Percentiles rank a stretch among this genome's conserved stretches.
These are phyloP conservation scores for Malus asiatica DNA, from an alignment of 306 rosid species.

Conservation along the genomic window DNA sequence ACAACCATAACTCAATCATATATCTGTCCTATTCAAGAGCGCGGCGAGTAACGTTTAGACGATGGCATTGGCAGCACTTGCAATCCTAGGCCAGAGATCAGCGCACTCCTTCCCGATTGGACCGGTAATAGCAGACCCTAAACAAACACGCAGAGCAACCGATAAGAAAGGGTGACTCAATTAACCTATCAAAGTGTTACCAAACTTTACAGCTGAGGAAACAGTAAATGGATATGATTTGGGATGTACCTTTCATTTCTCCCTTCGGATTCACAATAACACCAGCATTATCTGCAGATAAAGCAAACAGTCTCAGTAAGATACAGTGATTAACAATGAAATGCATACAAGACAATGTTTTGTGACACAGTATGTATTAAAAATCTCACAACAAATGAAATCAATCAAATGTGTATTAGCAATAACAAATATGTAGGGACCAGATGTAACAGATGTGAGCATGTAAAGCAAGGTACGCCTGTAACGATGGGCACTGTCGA, in stretches of 20 bases:
- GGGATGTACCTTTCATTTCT: conserved; percentile 46
- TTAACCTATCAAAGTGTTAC: neutral
- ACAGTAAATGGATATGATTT: neutral
- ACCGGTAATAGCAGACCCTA: conserved; percentile 56
- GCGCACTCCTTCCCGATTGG: conserved; percentile 63
- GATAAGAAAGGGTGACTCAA: neutral
- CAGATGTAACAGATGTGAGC: conserved; percentile 46
- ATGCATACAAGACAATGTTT: neutral
- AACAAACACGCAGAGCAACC: neutral
- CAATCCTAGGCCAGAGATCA: conserved; percentile 55
- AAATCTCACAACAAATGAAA: neutral
- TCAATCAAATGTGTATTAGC: neutral
- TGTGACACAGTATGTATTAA: no score
- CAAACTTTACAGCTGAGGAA: neutral
- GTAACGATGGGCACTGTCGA: conserved; percentile 36
- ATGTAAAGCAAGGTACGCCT: conserved; percentile 22
- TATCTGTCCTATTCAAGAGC: neutral
- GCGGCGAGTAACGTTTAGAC: conserved; percentile 16
- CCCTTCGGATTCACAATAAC: conserved; percentile 54
- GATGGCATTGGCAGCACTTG: conserved; percentile 51
- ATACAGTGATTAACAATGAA: neutral
- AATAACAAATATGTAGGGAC: conserved; percentile 14
- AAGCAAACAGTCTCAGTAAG: no score
- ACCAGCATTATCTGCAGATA: conserved; percentile 44
- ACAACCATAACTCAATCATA: neutral